Evolutionary conservation across 2,329 filamentous ascomycete species (phyloP).

Genomic region (Akanthomyces dipterigenus): DNA sequence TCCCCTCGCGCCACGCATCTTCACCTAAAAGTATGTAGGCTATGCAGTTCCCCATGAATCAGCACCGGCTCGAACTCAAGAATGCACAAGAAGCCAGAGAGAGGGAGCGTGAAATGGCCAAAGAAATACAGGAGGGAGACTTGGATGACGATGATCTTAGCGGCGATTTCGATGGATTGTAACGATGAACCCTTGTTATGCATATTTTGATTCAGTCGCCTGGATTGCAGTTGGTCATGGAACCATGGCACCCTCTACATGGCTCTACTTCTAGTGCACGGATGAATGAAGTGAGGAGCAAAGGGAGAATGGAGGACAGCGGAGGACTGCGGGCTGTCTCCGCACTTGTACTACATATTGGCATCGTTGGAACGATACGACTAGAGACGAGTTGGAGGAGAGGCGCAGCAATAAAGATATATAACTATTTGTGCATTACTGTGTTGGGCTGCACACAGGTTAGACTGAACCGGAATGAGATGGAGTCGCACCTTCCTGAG

Average conservation of each 20-base stretch:
- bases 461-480: neutral
- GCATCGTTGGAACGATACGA: neutral
- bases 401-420: constrained; percentile 3
- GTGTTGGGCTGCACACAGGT: neutral
- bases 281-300: neutral
- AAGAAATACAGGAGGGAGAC: constrained; percentile 97
- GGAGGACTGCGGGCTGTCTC: neutral
- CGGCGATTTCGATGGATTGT: constrained; percentile 94
- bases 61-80: constrained; percentile 93
- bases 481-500: neutral
- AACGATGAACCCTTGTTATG: constrained; percentile 27
- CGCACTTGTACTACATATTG: constrained; percentile 9
- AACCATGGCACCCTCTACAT: neutral
- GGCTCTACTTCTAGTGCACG: neutral
- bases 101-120: constrained; percentile 91
- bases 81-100: constrained; percentile 98
- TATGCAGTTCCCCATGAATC: constrained; percentile 99
- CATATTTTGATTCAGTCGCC: constrained; percentile 1
- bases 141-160: constrained; percentile 94
- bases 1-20: neutral
- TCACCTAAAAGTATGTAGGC: constrained; percentile 48
- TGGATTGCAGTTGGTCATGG: neutral
- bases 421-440: neutral
- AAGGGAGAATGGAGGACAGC: neutral
- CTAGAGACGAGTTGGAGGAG: neutral